These are phyloP conservation scores for Ophiosphaerella narmari DNA, from an alignment of 2,329 filamentous ascomycete genomes.

Conservation along the genomic window DNA sequence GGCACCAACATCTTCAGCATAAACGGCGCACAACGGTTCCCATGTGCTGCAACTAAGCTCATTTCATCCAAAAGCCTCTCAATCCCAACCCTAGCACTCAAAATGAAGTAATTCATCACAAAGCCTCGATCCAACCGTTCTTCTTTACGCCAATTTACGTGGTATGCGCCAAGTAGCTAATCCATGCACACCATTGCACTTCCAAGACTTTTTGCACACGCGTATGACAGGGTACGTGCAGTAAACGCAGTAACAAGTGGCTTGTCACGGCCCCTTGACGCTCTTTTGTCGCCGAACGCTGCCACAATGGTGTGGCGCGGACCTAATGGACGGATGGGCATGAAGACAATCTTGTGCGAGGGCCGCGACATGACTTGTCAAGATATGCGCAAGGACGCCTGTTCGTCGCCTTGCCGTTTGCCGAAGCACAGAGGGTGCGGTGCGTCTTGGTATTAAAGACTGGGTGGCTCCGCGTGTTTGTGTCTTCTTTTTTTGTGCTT, in stretches of 20 bases:
- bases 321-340: no score
- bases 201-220: slow-evolving; percentile 25
- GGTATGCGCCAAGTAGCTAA: not conserved
- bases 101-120: no score
- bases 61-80: no score
- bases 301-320: slow-evolving; percentile 22
- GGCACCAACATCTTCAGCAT: not conserved
- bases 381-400: not conserved
- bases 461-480: not conserved
- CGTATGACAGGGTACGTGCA: slow-evolving; percentile 15
- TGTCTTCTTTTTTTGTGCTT: not conserved
- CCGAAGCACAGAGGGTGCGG: not conserved
- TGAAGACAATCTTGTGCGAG: not conserved
- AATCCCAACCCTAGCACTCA: no score
- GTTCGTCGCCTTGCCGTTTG: not conserved
- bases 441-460: not conserved
- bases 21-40: not conserved
- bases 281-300: slow-evolving; percentile 1
- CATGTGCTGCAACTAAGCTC: not conserved
- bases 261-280: slow-evolving; percentile 7
- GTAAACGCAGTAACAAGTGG: slow-evolving; percentile 14
- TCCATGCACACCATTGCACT: slow-evolving; percentile 21
- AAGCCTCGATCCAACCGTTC: no score
- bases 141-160: no score
- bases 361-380: not conserved